Conservation (phyloP, 495 filamentous ascomycete genomes). For the Saxispiralis lemnorum region DNA sequence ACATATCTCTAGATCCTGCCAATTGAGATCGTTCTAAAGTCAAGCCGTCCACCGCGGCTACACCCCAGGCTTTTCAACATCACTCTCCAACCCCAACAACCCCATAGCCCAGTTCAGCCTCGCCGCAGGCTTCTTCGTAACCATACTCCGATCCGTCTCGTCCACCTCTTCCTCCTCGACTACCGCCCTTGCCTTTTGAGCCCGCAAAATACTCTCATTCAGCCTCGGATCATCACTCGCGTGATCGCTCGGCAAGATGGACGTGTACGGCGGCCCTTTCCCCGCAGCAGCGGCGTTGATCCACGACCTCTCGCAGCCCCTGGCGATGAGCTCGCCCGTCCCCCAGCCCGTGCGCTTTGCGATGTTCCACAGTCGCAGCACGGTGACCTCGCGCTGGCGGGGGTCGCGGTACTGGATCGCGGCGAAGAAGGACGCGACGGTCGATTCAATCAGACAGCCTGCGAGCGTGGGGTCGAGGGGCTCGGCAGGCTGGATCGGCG, state of each 20-base stretch:
- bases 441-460: conserved; percentile 60
- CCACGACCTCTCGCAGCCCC: conserved; percentile 75
- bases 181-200: conserved; percentile 3
- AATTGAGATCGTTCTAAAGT: too few species aligned
- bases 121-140: conserved; percentile 27
- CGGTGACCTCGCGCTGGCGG: conserved; percentile 56
- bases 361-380: conserved; percentile 55
- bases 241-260: conserved; percentile 15
- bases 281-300: conserved; percentile 49
- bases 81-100: conserved; percentile 38
- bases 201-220: conserved; percentile 3
- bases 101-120: conserved; percentile 42
- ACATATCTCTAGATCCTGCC: too few species aligned
- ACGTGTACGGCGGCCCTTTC: conserved; percentile 54
- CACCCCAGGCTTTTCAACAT: conserved; percentile 27
- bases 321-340: conserved; percentile 56
- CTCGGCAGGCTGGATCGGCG: conserved; percentile 37
- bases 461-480: conserved; percentile 62
- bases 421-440: conserved; percentile 68
- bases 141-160: conserved; percentile 34
- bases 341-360: conserved; percentile 75
- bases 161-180: conserved; percentile 22
- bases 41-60: neutral
- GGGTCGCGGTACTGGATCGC: conserved; percentile 61
- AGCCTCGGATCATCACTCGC: conserved; percentile 16